Conservation (phyloP, 2,329 filamentous ascomycete genomes). For the Alternaria consortialis region DNA sequence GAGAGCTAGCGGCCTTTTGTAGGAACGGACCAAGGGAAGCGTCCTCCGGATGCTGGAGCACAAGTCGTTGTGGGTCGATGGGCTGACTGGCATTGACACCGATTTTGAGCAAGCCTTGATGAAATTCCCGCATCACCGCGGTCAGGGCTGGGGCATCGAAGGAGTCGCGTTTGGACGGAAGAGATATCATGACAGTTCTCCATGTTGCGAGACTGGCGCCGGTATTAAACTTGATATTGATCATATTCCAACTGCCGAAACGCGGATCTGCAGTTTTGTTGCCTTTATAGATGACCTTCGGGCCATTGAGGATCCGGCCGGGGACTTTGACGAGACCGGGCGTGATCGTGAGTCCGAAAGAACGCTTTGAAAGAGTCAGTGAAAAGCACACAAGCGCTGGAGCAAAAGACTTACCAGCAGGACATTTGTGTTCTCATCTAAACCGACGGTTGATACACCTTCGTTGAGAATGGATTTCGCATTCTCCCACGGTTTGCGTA, state of each 20-base stretch:
- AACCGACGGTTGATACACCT: constrained; percentile 26
- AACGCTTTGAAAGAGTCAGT: constrained; percentile 19
- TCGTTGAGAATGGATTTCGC: constrained; percentile 25
- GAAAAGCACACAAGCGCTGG: too few relatives aligned
- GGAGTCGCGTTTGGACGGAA: constrained; percentile 9
- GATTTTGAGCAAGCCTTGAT: constrained; percentile 18
- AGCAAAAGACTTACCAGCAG: constrained; percentile 19
- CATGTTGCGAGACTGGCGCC: constrained; percentile 18
- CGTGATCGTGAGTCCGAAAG: constrained; percentile 70
- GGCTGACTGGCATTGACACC: constrained; percentile 20
- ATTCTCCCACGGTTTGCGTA: constrained; percentile 37
- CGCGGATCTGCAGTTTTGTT: constrained; percentile 42
- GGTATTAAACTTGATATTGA: constrained; percentile 27
- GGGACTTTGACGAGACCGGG: constrained; percentile 72
- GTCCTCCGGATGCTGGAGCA: constrained; percentile 14
- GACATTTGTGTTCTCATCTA: constrained; percentile 24
- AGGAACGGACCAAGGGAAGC: constrained; percentile 5
- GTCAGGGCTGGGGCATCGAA: constrained; percentile 10
- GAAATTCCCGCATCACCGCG: constrained; percentile 19
- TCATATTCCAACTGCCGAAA: constrained; percentile 66
- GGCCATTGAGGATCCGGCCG: constrained; percentile 71
- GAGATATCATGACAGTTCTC: constrained; percentile 24
- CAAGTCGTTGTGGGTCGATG: constrained; percentile 8
- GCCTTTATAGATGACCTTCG: constrained; percentile 66
- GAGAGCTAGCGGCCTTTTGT: constrained; percentile 2